Conservation (phyloP, 257 asterid genomes). For the Thymus mandschuricus region DNA sequence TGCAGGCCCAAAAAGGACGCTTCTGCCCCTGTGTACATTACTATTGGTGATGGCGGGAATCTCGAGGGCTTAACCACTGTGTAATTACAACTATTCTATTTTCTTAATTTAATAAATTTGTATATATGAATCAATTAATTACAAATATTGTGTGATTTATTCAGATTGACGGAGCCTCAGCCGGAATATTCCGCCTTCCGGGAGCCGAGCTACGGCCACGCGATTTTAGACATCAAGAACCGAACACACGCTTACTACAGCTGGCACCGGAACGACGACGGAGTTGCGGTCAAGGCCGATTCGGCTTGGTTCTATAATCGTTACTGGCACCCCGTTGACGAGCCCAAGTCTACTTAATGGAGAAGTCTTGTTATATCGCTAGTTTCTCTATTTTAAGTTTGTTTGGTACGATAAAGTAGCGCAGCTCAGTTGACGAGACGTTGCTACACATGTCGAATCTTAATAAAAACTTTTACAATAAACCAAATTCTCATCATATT, state of each 20-base stretch:
- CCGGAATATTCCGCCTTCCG: slow-evolving; percentile 56
- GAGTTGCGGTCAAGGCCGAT: slow-evolving; percentile 71
- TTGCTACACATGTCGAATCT: too few species aligned
- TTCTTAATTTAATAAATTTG: neutral
- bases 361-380: neutral
- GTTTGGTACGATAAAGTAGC: too few species aligned
- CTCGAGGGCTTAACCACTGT: slow-evolving; percentile 49
- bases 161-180: slow-evolving; percentile 60
- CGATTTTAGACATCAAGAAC: slow-evolving; percentile 59
- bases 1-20: slow-evolving; percentile 48
- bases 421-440: too few species aligned
- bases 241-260: slow-evolving; percentile 72
- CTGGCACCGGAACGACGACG: slow-evolving; percentile 91
- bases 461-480: too few species aligned
- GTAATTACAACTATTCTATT: neutral
- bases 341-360: neutral
- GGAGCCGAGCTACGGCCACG: slow-evolving; percentile 65
- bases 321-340: slow-evolving; percentile 59
- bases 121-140: too few species aligned
- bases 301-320: slow-evolving; percentile 74
- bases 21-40: slow-evolving; percentile 62
- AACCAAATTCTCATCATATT: too few species aligned
- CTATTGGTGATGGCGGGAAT: slow-evolving; percentile 68
- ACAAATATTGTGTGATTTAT: neutral
- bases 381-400: too few species aligned